phyloP scores from a whole-genome alignment of 1,284 basidiomycete species.

The Xerocomus amazonicus region DNA sequence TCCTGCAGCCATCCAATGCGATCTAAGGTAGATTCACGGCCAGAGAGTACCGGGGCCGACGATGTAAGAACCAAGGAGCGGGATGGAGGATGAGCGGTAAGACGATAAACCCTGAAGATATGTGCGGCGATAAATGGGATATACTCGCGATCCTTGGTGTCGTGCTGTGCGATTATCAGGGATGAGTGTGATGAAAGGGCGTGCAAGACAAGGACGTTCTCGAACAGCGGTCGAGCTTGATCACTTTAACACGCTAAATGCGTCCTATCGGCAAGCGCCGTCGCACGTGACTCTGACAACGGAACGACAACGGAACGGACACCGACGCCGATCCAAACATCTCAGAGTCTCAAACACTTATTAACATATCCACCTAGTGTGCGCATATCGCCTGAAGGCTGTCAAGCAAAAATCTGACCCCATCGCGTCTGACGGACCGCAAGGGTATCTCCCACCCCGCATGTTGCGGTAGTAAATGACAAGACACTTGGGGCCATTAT shows the following conservation, averaged over 20 bases:
- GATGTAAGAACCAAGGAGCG: conserved; percentile 6
- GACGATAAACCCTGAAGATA: conserved; percentile 5
- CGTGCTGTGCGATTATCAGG: conserved; percentile 15
- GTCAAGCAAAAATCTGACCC: no score
- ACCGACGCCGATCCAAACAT: conserved; percentile 4
- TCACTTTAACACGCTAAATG: conserved; percentile 43
- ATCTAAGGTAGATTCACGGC: conserved; percentile 20
- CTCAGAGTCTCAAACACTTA: no score
- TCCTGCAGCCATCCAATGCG: conserved; percentile 25
- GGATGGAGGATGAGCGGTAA: not conserved
- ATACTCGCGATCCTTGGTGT: conserved; percentile 18
- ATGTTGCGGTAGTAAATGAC: no score
- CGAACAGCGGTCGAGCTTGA: conserved; percentile 37
- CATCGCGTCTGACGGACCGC: no score
- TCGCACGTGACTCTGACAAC: conserved; percentile 25
- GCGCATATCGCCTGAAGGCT: no score
- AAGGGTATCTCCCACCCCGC: no score
- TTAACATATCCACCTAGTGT: no score
- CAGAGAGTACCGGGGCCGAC: not conserved
- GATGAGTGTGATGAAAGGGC: conserved; percentile 19
- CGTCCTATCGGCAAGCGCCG: conserved; percentile 32
- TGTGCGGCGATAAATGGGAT: not conserved
- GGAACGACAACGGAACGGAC: conserved; percentile 23
- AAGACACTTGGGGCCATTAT: no score
- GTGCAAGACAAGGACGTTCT: conserved; percentile 11